Evolutionary conservation across 169 alveolate species (phyloP).

Genomic region (Prorocentrum cordatum): DNA sequence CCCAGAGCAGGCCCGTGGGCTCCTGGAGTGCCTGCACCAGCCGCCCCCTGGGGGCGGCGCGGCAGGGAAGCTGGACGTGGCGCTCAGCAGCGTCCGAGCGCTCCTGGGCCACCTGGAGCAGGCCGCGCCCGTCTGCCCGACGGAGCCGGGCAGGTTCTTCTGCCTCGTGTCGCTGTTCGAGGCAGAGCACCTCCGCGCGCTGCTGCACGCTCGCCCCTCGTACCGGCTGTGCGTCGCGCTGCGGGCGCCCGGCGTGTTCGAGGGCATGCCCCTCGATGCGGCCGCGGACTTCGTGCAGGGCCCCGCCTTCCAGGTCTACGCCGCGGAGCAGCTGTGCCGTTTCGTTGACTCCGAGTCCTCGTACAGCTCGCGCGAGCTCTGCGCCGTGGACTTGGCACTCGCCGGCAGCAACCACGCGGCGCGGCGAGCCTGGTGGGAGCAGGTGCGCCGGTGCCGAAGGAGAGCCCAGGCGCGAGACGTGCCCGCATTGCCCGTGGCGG

Average conservation of each 20-base stretch:
- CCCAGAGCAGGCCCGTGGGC: no score
- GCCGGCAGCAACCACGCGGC: conserved; percentile 16
- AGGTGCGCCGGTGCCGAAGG: conserved; percentile 32
- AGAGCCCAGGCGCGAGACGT: conserved; percentile 34
- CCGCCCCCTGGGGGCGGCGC: no score
- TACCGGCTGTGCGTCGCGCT: conserved; percentile 20
- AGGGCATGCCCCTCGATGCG: conserved; percentile 23
- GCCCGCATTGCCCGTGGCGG: conserved; percentile 23
- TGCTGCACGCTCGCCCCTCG: conserved; percentile 19
- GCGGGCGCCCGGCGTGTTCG: conserved; percentile 38
- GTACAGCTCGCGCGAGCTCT: conserved; percentile 31
- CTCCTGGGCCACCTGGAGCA: no score
- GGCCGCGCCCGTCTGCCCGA: no score
- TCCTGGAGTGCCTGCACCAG: no score
- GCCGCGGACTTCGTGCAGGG: conserved; percentile 31
- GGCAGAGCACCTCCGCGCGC: conserved; percentile 22
- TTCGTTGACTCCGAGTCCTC: conserved; percentile 52
- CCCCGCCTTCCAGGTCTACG: conserved; percentile 18
- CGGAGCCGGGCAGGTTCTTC: conserved; percentile 33
- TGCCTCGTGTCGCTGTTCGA: conserved; percentile 45
- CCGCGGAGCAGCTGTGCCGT: conserved; percentile 34
- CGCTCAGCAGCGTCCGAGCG: no score
- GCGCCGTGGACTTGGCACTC: conserved; percentile 18
- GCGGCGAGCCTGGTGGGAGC: conserved; percentile 30
- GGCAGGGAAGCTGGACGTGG: no score